These are phyloP conservation scores for Oryza meridionalis DNA, from an alignment of 176 grass and related monocot genomes.

Conservation along the genomic window DNA sequence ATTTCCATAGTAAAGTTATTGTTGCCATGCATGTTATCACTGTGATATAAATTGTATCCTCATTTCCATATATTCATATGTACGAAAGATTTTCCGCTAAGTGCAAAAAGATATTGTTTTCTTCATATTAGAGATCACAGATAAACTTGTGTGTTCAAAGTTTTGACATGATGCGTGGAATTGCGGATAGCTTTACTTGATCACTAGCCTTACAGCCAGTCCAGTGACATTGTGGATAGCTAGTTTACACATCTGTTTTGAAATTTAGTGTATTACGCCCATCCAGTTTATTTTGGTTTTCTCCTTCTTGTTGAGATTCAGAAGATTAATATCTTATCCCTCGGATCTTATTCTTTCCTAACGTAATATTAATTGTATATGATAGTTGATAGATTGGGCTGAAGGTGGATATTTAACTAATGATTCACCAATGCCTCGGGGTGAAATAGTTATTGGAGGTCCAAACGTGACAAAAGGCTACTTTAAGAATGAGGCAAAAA, in stretches of 20 bases:
- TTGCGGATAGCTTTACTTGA: not conserved
- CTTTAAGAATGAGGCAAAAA: constrained; percentile 92
- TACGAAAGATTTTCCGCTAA: constrained; percentile 14
- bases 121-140: not conserved
- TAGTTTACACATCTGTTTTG: not conserved
- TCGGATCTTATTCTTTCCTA: not conserved
- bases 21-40: not conserved
- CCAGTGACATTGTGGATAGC: not conserved
- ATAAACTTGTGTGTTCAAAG: not conserved
- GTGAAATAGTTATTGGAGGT: constrained; percentile 92
- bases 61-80: not conserved
- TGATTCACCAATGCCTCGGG: constrained; percentile 92
- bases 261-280: not conserved
- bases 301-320: not conserved
- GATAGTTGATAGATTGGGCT: constrained; percentile 85
- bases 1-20: not conserved
- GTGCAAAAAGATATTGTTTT: not conserved
- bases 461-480: constrained; percentile 90
- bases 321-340: not conserved
- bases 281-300: not conserved
- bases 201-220: not conserved
- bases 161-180: too few relatives aligned
- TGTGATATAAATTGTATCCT: not conserved
- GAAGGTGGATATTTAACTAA: constrained; percentile 86
- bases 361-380: constrained; percentile 32